Conservation (phyloP, 345 rosid species). For the Brassica cretica region DNA sequence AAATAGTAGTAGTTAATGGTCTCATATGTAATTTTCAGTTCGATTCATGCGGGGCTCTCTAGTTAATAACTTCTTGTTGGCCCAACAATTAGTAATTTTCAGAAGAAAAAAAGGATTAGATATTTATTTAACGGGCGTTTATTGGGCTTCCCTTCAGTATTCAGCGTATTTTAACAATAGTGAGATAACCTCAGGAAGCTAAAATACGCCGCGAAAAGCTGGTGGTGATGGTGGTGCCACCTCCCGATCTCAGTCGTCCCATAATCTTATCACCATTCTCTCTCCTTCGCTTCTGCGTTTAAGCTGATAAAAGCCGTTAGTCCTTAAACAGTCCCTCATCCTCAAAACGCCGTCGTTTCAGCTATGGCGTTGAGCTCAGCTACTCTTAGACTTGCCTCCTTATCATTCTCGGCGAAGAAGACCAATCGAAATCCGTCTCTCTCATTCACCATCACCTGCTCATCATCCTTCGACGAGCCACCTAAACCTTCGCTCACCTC, state of each 20-base stretch:
- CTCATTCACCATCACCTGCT: conserved; percentile 21
- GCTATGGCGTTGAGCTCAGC: conserved; percentile 46
- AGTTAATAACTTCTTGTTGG: not conserved
- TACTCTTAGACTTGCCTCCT: conserved; percentile 28
- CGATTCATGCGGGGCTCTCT: not conserved
- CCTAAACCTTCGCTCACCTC: conserved; percentile 28
- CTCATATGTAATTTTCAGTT: not conserved
- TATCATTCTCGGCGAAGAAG: conserved; percentile 37
- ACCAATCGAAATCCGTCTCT: conserved; percentile 36
- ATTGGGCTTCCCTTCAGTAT: conserved; percentile 5
- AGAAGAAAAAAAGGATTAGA: not conserved
- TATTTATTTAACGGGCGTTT: not conserved
- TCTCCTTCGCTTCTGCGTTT: conserved; percentile 14
- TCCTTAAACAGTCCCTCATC: conserved; percentile 12
- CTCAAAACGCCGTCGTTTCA: conserved; percentile 33
- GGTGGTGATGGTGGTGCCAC: conserved; percentile 34
- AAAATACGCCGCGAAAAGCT: conserved; percentile 27
- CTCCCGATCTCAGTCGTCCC: conserved; percentile 22
- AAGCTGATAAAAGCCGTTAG: conserved; percentile 26
- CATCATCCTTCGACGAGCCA: conserved; percentile 36
- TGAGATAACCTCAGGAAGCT: conserved; percentile 14
- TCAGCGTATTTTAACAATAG: conserved; percentile 19
- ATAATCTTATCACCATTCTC: conserved; percentile 29
- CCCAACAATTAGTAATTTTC: not conserved
- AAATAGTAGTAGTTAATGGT: not conserved